phyloP scores from a whole-genome alignment of 257 asterid species.

The Haberlea rhodopensis region DNA sequence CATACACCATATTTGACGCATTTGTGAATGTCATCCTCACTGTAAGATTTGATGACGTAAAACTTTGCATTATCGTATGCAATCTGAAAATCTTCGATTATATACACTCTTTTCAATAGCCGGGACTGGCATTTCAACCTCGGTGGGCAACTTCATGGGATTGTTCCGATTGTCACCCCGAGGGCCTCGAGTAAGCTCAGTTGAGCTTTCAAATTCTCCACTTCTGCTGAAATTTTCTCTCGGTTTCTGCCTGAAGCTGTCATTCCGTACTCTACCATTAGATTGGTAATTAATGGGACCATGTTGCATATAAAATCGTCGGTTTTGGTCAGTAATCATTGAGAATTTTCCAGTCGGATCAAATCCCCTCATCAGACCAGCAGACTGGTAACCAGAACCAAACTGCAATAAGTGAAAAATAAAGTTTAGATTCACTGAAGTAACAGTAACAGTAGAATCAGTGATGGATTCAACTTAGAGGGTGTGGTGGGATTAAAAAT shows the following conservation, averaged over 20 bases:
- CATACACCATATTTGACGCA: constrained; percentile 81
- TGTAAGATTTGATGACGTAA: constrained; percentile 76
- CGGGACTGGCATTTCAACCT: constrained; percentile 37
- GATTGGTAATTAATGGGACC: constrained; percentile 42
- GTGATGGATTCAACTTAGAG: not conserved
- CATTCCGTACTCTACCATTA: constrained; percentile 47
- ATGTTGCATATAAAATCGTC: constrained; percentile 40
- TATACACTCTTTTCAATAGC: constrained; percentile 43
- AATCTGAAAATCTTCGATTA: constrained; percentile 54
- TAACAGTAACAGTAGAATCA: not conserved
- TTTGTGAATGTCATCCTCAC: constrained; percentile 83
- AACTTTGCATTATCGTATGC: constrained; percentile 66
- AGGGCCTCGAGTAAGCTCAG: constrained; percentile 84
- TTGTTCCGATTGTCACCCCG: constrained; percentile 44
- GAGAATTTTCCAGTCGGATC: constrained; percentile 46
- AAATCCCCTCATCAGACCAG: constrained; percentile 41
- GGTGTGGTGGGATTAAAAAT: not conserved
- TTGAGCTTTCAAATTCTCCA: constrained; percentile 45
- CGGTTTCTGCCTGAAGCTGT: constrained; percentile 42
- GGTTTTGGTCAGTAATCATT: constrained; percentile 38
- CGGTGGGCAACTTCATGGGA: constrained; percentile 33
- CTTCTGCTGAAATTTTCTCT: constrained; percentile 44
- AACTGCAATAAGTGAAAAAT: constrained; percentile 35
- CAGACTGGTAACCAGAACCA: constrained; percentile 50
- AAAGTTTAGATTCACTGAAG: not conserved